These are phyloP conservation scores for Salvia rosmarinus DNA, from an alignment of 257 asterid species.

Conservation along the genomic window DNA sequence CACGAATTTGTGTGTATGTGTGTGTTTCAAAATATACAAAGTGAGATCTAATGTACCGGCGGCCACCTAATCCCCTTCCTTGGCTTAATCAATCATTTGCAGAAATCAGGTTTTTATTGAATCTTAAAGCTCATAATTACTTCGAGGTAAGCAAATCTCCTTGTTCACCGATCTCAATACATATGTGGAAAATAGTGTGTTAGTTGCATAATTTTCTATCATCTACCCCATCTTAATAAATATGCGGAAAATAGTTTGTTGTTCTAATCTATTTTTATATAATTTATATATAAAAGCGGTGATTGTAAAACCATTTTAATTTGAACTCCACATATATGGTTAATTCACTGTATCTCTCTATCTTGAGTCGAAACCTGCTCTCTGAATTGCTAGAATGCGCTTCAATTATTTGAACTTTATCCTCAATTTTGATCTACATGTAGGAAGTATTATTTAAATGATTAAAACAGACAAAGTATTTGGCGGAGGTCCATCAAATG, in stretches of 20 bases:
- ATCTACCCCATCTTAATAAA: too few relatives aligned
- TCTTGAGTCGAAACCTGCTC: conserved; percentile 1
- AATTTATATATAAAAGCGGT: background rate
- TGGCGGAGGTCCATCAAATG: conserved; percentile 8
- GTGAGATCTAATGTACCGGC: background rate
- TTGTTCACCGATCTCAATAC: too few relatives aligned
- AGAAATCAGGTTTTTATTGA: conserved; percentile 20
- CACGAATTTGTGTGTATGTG: background rate
- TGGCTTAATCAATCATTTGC: conserved; percentile 12
- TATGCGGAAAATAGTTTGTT: background rate
- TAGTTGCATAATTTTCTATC: too few relatives aligned
- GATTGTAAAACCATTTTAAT: background rate
- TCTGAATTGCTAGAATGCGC: background rate
- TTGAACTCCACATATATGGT: background rate
- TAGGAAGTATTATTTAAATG: background rate
- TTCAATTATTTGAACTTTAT: background rate
- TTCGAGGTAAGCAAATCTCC: conserved; percentile 22
- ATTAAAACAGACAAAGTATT: background rate
- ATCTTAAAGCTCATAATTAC: conserved; percentile 20
- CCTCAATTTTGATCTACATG: background rate
- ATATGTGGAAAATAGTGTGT: too few relatives aligned
- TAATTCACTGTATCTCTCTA: background rate
- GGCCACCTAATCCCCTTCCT: background rate
- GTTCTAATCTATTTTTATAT: background rate
- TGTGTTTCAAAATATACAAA: background rate